Conservation (phyloP, 495 filamentous ascomycete genomes). For the Daldinia bambusicola region DNA sequence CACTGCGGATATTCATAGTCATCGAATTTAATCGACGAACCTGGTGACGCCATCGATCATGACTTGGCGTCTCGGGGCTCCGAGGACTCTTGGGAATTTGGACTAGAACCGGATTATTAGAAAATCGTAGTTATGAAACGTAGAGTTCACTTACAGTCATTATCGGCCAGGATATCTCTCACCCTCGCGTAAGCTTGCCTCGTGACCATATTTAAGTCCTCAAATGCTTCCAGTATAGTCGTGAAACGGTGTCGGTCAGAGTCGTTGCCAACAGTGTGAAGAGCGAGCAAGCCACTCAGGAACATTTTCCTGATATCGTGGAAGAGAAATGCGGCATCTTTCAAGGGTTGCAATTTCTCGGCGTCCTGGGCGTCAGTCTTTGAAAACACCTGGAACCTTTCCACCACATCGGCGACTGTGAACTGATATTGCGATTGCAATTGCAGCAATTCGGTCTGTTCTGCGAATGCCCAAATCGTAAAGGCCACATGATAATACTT, state of each 20-base stretch:
- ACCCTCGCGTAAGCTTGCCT: slow-evolving; percentile 66
- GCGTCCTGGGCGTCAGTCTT: slow-evolving; percentile 73
- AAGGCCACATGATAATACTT: slow-evolving; percentile 73
- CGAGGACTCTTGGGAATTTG: slow-evolving; percentile 69
- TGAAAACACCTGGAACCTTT: slow-evolving; percentile 60
- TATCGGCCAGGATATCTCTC: slow-evolving; percentile 76
- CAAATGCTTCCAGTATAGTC: slow-evolving; percentile 78
- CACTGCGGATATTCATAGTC: slow-evolving; percentile 87
- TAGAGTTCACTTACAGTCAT: slow-evolving; percentile 73
- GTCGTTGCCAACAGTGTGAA: slow-evolving; percentile 85
- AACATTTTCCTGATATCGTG: slow-evolving; percentile 84
- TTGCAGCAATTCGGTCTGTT: slow-evolving; percentile 69
- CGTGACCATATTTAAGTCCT: slow-evolving; percentile 67
- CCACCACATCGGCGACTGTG: slow-evolving; percentile 70
- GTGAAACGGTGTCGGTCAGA: slow-evolving; percentile 84
- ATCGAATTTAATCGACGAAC: slow-evolving; percentile 85
- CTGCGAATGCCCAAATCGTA: slow-evolving; percentile 74
- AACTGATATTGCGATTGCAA: slow-evolving; percentile 64
- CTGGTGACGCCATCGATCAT: slow-evolving; percentile 84
- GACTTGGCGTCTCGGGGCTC: slow-evolving; percentile 74
- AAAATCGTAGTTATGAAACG: slow-evolving; percentile 32
- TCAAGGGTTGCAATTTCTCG: slow-evolving; percentile 82
- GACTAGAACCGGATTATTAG: slow-evolving; percentile 58
- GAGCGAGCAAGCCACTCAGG: slow-evolving; percentile 84
- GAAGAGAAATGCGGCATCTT: slow-evolving; percentile 79